These are phyloP conservation scores for Pulveroboletus sp. DNA, from an alignment of 768 basidiomycete species.

Conservation along the genomic window DNA sequence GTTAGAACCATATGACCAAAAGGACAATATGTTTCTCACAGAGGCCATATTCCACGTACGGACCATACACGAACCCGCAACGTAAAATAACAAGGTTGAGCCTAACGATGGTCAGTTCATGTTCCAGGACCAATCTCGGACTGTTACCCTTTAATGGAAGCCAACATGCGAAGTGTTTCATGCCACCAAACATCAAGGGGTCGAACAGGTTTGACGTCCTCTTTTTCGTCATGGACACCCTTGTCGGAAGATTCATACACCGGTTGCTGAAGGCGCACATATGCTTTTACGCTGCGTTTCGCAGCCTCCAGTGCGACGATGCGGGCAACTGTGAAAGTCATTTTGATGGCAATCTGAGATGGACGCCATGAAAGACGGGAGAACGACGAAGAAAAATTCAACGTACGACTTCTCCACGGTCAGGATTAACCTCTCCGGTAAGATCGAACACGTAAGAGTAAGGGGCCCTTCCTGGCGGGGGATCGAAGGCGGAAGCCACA, in stretches of 20 bases:
- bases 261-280: constrained; percentile 71
- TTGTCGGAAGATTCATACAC: constrained; percentile 76
- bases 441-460: constrained; percentile 84
- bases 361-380: constrained; percentile 4
- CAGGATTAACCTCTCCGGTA: constrained; percentile 73
- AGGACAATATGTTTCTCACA: constrained; percentile 39
- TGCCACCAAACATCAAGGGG: constrained; percentile 86
- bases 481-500: constrained; percentile 66
- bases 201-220: constrained; percentile 66
- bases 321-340: constrained; percentile 66
- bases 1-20: constrained; percentile 13
- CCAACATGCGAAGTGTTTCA: constrained; percentile 71
- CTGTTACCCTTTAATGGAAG: constrained; percentile 66
- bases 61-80: constrained; percentile 74
- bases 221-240: constrained; percentile 62
- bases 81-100: constrained; percentile 79
- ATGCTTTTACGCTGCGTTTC: constrained; percentile 73
- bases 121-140: neutral
- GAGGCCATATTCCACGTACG: constrained; percentile 69
- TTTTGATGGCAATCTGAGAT: constrained; percentile 68
- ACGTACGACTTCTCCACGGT: constrained; percentile 70
- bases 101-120: constrained; percentile 35
- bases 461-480: constrained; percentile 60
- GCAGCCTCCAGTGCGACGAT: constrained; percentile 74
- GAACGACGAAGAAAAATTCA: neutral